Base-by-base conservation (phyloP, 2,329 filamentous ascomycete species). In the Aspergillus hiratsukae region DNA sequence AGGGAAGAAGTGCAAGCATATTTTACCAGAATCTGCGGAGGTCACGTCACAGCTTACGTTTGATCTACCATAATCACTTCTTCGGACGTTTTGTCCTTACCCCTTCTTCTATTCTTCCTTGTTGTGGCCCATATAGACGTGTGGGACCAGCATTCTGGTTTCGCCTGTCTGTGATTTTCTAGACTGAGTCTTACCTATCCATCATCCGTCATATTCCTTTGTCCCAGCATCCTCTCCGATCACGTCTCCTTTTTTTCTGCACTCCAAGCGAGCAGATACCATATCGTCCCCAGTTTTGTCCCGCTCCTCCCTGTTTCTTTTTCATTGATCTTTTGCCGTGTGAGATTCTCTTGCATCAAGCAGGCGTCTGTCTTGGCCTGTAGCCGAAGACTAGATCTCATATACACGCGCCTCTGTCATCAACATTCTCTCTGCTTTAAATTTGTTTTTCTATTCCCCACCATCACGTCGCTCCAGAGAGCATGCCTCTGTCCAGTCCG, bases 351-450 rank as follows among this genome's bases (percentile, higher is more conserved):
- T 65, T 72, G 71, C 72, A 74, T 75, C 64, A 65, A 57, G 69
- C 68, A 69, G 72, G 72, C 72, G 72, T 73, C 68, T 65, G 61
- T 66, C 63, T 65, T 68, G 64, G 64, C 65, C 55, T 66, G 67
- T 66, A 68, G 67, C 66, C 61, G 60, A 64, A 59, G 64, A 63
- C 61, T 51, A 64, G 65, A 64, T 66, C 64, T 65, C 61, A 62
- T 68, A 61, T 67, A 67, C 65, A 62, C 63, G 62, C 63, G 64
- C 54, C 52, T 54, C 31, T 37, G 53, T 57, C 46, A 63, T 62
- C 60, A 62, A 62, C 61, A 60, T 62, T 62, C 55, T 56, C 57
- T 65, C 41, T 59, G 50, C 58, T 60, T 49, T 10, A 14, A 23
- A 46, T 46, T 3, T n/a, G 11, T 27, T 11, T 25, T 46, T 46